Evolutionary conservation across 768 basidiomycete genomes (phyloP).

Genomic region (Auricularia cornea): DNA sequence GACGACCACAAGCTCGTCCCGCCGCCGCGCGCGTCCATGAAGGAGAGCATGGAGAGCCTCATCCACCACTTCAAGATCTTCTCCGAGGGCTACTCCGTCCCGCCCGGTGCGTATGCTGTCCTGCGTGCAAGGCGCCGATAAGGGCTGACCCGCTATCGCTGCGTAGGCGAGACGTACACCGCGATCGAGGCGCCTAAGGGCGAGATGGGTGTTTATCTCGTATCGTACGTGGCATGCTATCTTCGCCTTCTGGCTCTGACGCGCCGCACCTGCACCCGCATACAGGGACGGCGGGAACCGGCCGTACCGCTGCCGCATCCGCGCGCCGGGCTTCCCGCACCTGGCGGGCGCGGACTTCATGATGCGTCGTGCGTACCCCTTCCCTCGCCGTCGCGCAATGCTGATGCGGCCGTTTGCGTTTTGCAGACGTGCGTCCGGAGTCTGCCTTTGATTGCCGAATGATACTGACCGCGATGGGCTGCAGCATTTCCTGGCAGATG

Average conservation of each 20-base stretch:
- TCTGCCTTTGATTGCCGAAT: too few relatives aligned
- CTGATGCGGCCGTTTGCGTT: constrained; percentile 3
- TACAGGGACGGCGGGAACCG: constrained; percentile 85
- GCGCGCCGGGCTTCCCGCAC: constrained; percentile 94
- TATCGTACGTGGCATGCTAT: constrained; percentile 53
- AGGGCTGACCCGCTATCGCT: not conserved
- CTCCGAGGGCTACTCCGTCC: constrained; percentile 94
- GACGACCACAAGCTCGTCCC: constrained; percentile 98
- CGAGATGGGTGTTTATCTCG: constrained; percentile 97
- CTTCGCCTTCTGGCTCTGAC: not conserved
- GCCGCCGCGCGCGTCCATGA: constrained; percentile 95
- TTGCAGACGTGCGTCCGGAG: constrained; percentile 33
- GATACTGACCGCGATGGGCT: constrained; percentile 5
- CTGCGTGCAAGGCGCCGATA: not conserved
- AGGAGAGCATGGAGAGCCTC: constrained; percentile 96
- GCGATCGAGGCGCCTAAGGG: constrained; percentile 99
- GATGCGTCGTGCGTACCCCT: constrained; percentile 70
- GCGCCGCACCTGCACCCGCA: not conserved
- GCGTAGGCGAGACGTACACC: constrained; percentile 71
- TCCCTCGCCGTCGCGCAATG: constrained; percentile 5
- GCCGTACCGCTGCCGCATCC: constrained; percentile 95
- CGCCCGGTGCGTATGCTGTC: constrained; percentile 44
- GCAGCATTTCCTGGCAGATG: constrained; percentile 87
- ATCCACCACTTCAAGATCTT: constrained; percentile 99
- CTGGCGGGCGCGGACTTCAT: constrained; percentile 95